Evolutionary conservation across 805 yeast species (phyloP), one percentile per base, ranked within the genome.

Genomic region (Ogataea wickerhamii): DNA sequence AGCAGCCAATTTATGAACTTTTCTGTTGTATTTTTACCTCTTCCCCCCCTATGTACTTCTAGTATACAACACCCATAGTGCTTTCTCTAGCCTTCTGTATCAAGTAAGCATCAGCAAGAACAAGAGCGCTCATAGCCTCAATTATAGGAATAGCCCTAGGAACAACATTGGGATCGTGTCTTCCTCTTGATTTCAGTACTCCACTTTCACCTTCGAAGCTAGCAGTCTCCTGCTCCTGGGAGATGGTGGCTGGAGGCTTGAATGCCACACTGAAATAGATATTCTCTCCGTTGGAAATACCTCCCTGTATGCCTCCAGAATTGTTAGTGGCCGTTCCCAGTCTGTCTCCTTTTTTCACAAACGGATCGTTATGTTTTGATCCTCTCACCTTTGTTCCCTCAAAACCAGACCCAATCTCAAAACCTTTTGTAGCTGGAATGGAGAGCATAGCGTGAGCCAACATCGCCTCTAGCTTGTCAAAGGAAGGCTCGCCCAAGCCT

Each of bases 131-230:
- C 98, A 93, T 91, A 28, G 98, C 87, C 70, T 93, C 98, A 21
- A 93, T 98, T 56, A 93, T 93, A 36, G 98, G 98, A 44, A 93
- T 87, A 27, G 98, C 98, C 64, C 98, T 80, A 49, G 98, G 98
- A 16, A 95, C 95, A 38, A 93, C 98, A 56, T 89, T 87, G 23
- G 98, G 98, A 61, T 93, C 98, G 58, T 93, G 98, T 74, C 98
- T 85, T 40, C 98, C 98, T 62, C 91, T 82, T 24, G 98, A 96
- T 37, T 93, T 95, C 43, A 93, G 72, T 7, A 82, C 78, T 58
- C 98, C 98, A 35, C 68, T 78, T 50, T 75, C 73, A 54, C 98
- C 98, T 18, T 85, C 89, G 67, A 89, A 93, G 33, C 93, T 76
- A 19, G 87, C 77, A 13, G 98, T 93, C 28, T 71, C 66, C 70